Conservation (phyloP, 2,329 filamentous ascomycete genomes). For the Sporothrix humicola region DNA sequence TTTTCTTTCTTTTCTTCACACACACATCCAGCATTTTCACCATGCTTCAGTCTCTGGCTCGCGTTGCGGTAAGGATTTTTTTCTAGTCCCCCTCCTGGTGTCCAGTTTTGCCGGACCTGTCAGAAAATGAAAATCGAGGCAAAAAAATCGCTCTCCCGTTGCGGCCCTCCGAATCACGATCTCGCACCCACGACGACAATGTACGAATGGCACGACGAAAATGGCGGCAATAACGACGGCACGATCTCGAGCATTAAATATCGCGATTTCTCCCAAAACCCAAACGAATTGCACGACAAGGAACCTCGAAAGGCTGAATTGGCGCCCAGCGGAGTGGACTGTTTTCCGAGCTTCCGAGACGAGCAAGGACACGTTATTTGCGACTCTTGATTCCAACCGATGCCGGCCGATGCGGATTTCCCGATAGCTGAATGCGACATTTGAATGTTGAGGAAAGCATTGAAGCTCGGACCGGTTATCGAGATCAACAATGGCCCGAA, state of each 20-base stretch:
- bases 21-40: slow-evolving; percentile 18
- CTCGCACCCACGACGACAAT: slow-evolving; percentile 7
- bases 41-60: slow-evolving; percentile 52
- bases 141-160: slow-evolving; percentile 9
- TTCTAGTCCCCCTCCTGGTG: neutral
- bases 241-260: neutral
- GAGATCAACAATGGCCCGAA: neutral
- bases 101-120: slow-evolving; percentile 5
- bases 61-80: slow-evolving; percentile 58
- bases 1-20: neutral
- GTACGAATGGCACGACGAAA: neutral
- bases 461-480: neutral
- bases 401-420: neutral
- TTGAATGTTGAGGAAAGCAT: neutral
- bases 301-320: neutral
- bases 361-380: too few relatives aligned
- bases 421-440: neutral
- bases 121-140: neutral
- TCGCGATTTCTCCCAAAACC: neutral
- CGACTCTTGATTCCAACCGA: neutral
- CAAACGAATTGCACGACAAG: neutral
- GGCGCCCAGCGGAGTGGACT: neutral
- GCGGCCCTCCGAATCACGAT: neutral
- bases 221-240: neutral
- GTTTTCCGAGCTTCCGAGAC: slow-evolving; percentile 1